A percentile compares a stretch with the other conserved stretches of the same genome.
phyloP scores from a whole-genome alignment of 1,139 yeast genomes.

The Kodamaea alishanica region DNA sequence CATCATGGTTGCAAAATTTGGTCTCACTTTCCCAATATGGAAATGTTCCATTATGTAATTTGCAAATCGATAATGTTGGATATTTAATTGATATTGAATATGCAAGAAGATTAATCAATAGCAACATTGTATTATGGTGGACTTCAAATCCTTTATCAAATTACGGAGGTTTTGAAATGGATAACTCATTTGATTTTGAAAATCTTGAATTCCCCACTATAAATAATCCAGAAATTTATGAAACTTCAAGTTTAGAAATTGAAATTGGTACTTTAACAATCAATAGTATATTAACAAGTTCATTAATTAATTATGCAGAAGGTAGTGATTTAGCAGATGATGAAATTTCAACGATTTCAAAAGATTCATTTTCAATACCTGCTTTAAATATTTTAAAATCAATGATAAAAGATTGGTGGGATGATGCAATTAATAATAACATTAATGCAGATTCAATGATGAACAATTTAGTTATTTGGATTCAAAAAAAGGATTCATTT shows the following conservation, averaged over 20 bases:
- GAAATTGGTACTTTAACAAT: conserved; percentile 75
- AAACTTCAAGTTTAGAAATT: conserved; percentile 74
- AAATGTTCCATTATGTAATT: conserved; percentile 81
- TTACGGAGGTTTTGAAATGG: conserved; percentile 80
- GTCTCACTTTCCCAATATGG: conserved; percentile 66
- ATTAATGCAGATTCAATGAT: conserved; percentile 81
- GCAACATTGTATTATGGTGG: conserved; percentile 90
- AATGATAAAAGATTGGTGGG: conserved; percentile 92
- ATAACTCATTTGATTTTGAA: conserved; percentile 50
- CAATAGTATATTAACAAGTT: conserved; percentile 81
- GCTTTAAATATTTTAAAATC: conserved; percentile 68
- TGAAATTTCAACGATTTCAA: conserved; percentile 56
- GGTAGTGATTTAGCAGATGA: conserved; percentile 75
- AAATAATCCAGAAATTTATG: conserved; percentile 78
- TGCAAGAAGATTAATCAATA: conserved; percentile 68
- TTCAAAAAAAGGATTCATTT: conserved; percentile 66
- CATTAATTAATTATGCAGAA: conserved; percentile 84
- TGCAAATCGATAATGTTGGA: conserved; percentile 71
- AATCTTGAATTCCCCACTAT: conserved; percentile 67
- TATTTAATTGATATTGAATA: conserved; percentile 81
- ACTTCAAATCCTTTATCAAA: conserved; percentile 78
- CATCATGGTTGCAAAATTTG: conserved; percentile 71
- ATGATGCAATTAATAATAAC: conserved; percentile 70
- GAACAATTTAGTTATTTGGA: conserved; percentile 84
- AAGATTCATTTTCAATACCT: conserved; percentile 75